A percentile compares a stretch with the other conserved stretches of the same genome.
Evolutionary conservation across 2,329 filamentous ascomycete species (phyloP).

Genomic region (Cercospora sp.): DNA sequence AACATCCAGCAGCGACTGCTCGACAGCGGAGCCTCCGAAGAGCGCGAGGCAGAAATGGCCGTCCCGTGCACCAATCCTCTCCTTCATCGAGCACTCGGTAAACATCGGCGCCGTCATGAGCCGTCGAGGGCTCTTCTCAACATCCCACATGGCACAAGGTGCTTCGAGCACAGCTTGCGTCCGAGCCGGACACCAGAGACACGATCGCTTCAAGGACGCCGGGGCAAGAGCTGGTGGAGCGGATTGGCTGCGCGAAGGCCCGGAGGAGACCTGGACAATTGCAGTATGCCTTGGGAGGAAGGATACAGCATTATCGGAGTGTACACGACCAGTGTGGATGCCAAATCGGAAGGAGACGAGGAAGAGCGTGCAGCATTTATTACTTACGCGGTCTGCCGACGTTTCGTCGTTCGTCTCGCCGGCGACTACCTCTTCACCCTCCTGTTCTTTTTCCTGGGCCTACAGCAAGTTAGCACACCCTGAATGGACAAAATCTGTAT

Average conservation of each 20-base stretch:
- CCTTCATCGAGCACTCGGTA: neutral
- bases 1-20: neutral
- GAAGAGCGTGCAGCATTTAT: neutral
- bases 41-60: neutral
- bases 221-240: neutral
- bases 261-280: neutral
- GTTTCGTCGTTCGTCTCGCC: constrained; percentile 9
- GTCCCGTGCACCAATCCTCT: neutral
- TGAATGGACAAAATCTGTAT: constrained; percentile 11
- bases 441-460: constrained; percentile 14
- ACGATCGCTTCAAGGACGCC: neutral
- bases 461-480: constrained; percentile 23
- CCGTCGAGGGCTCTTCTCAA: neutral
- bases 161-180: neutral
- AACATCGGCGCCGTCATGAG: neutral
- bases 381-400: constrained; percentile 13
- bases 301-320: neutral
- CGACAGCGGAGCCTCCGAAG: neutral
- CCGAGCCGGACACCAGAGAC: neutral
- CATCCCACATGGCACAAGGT: neutral
- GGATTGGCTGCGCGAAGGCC: neutral
- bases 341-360: neutral
- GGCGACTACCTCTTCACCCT: neutral
- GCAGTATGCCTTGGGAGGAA: neutral
- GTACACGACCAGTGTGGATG: neutral